A percentile compares a stretch with the other conserved stretches of the same genome.
phyloP scores from a whole-genome alignment of 2,329 filamentous ascomycete genomes.

The Botrytis squamosa region DNA sequence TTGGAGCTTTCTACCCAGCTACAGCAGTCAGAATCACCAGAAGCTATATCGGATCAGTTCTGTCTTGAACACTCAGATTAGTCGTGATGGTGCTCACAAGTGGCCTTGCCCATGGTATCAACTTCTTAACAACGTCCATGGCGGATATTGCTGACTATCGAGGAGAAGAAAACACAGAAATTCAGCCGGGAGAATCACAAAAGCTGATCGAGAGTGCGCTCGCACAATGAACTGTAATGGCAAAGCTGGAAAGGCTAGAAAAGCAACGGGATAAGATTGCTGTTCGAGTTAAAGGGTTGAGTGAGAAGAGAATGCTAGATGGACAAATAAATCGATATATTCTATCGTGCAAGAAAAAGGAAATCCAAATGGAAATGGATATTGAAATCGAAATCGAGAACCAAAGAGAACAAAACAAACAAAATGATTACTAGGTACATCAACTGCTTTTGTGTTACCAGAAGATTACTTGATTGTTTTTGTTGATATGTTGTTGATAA shows the following conservation, averaged over 20 bases:
- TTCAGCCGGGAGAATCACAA: not conserved
- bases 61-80: not conserved
- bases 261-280: not conserved
- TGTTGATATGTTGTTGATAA: not conserved
- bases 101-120: constrained; percentile 28
- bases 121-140: constrained; percentile 26
- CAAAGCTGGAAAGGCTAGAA: not conserved
- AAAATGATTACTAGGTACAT: not conserved
- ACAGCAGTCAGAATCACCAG: constrained; percentile 33
- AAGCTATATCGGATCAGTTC: constrained; percentile 29
- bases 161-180: constrained; percentile 12
- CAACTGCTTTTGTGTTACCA: not conserved
- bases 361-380: not conserved
- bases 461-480: not conserved
- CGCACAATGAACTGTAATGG: not conserved
- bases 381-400: not conserved
- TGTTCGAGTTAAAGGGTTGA: not conserved
- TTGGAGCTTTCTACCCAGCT: constrained; percentile 31
- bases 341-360: not conserved
- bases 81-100: constrained; percentile 27
- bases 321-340: not conserved
- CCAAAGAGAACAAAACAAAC: not conserved
- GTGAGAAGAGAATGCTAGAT: not conserved
- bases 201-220: not conserved
- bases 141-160: not conserved